Base-by-base conservation (phyloP, 2,329 filamentous ascomycete genomes). In the Bipolaris zeicola region DNA sequence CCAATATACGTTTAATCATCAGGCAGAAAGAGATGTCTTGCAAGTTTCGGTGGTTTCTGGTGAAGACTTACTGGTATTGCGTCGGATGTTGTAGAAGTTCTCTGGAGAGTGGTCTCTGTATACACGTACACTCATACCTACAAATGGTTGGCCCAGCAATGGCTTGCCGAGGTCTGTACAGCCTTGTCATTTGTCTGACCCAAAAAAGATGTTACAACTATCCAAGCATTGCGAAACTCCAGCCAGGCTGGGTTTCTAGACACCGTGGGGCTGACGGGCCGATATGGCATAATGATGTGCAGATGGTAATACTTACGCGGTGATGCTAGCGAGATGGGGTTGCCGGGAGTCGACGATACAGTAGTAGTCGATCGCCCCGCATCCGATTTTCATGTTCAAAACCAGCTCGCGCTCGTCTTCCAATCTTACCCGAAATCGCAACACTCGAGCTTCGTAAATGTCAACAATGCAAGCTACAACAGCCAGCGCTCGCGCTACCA, bases 401-500 rank as follows among this genome's bases (percentile, higher is more conserved):
- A 38, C 24, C 45, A 38, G 44, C 39, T 51, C 44, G 28, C 28
- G 24, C 28, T n/a, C 37, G 20, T 13, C 37, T 42, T 22, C 16
- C 24, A 43, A 28, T n/a, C n/a, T 16, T 26, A 37, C 45, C 42
- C 42, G n/a, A 20, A 48, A 18, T 38, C 43, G 13, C 49, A 57
- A 47, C 53, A 52, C 22, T 24, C 38, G 28, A 44, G 26, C 26
- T 22, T 45, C 33, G 37, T 33, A 28, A 24, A 36, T 37, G 42
- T 18, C 38, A 38, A 50, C 44, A 28, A 57, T 47, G 38, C 31
- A 53, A 31, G 37, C 43, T n/a, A 46, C 50, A 11, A 43, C 54
- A 7, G 43, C 50, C 50, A 42, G 44, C 43, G 54, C 43, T 36
- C 54, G 50, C n/a, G 50, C 54, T 37, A 48, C 43, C 6, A 48